These are phyloP conservation scores for Tetrahymena borealis DNA, from an alignment of 73 alveolate genomes.

Conservation along the genomic window DNA sequence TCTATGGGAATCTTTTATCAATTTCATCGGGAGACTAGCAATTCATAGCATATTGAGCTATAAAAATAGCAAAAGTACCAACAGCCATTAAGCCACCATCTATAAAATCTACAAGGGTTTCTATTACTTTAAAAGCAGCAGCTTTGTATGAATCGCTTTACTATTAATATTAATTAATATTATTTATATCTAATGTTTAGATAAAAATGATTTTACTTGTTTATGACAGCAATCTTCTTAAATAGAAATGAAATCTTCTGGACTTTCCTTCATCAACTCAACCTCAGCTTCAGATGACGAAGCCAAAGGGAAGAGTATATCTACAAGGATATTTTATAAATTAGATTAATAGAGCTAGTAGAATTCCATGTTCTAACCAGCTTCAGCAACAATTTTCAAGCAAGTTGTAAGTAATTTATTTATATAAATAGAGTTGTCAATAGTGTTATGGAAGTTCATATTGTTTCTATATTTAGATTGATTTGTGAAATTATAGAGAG, in stretches of 20 bases:
- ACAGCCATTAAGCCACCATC: not conserved
- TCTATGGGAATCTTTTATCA: not conserved
- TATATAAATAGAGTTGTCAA: not conserved
- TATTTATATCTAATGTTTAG: too few species aligned
- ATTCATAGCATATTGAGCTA: not conserved
- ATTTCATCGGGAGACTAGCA: not conserved
- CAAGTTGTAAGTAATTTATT: not conserved
- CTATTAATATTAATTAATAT: not conserved
- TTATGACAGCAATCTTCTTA: not conserved
- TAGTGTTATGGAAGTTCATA: not conserved
- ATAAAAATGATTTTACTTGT: not conserved
- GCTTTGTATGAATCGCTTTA: not conserved
- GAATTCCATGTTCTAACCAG: not conserved
- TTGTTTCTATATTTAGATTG: not conserved
- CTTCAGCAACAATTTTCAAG: not conserved
- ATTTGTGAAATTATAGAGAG: not conserved
- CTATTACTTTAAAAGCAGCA: not conserved
- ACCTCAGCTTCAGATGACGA: not conserved
- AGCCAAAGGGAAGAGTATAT: not conserved
- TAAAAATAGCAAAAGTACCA: not conserved
- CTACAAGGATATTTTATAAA: not conserved
- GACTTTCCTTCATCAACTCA: not conserved
- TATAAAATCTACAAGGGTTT: not conserved
- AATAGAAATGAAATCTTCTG: not conserved
- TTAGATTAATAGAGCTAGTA: not conserved